Percentiles rank a stretch among this genome's conserved stretches.
These are phyloP conservation scores for Udeniomyces megalosporus DNA, from an alignment of 768 basidiomycete species.

Conservation along the genomic window DNA sequence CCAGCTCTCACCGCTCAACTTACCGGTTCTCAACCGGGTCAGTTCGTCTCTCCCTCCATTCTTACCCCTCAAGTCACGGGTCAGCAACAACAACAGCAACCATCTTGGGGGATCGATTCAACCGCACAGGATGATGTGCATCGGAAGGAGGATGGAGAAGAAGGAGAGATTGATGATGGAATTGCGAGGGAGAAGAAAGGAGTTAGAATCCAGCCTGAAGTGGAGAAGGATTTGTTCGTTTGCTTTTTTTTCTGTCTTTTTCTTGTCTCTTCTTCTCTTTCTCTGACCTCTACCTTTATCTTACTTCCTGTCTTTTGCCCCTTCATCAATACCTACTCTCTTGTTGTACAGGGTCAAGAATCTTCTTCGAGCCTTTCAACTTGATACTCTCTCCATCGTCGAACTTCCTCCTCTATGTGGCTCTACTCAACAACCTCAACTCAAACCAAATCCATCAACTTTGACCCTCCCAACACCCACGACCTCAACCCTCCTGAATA, in stretches of 20 bases:
- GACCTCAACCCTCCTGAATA: neutral
- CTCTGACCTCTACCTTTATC: neutral
- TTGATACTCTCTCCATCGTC: slow-evolving; percentile 1
- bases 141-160: neutral
- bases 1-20: slow-evolving; percentile 2
- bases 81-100: no score
- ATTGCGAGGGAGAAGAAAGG: slow-evolving; percentile 10
- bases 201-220: neutral
- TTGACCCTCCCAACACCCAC: neutral
- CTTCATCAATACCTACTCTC: neutral
- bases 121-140: neutral
- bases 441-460: neutral
- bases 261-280: neutral
- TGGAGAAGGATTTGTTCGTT: neutral
- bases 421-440: neutral
- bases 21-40: neutral
- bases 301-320: neutral
- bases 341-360: slow-evolving; percentile 8
- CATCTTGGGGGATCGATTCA: no score
- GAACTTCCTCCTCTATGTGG: neutral
- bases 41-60: slow-evolving; percentile 4
- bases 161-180: neutral
- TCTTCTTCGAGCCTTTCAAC: slow-evolving; percentile 9
- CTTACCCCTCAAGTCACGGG: slow-evolving; percentile 2
- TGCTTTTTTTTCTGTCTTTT: neutral